Percentiles rank a stretch among this genome's conserved stretches.
Conservation (phyloP, 441 rosid species). For the Corymbia calophylla region DNA sequence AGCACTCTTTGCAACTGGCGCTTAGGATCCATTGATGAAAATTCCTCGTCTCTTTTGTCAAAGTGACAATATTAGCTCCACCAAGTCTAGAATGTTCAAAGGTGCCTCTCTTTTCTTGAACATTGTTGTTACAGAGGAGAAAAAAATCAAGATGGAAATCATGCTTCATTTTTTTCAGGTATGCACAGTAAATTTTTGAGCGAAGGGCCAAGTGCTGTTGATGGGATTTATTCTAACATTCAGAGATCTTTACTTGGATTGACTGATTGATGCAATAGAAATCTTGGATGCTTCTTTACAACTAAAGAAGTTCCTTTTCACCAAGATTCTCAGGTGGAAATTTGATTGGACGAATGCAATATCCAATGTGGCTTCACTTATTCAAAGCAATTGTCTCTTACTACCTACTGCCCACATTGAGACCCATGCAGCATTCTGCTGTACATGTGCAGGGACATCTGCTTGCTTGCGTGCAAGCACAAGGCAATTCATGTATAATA, state of each 20-base stretch:
- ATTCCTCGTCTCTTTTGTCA: constrained; percentile 8
- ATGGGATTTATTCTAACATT: neutral
- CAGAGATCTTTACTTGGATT: neutral
- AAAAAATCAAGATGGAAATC: neutral
- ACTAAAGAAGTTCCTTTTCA: neutral
- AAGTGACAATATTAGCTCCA: constrained; percentile 4
- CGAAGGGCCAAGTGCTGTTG: neutral
- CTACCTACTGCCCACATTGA: neutral
- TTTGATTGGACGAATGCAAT: neutral
- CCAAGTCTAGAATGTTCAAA: neutral
- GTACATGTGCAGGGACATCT: neutral
- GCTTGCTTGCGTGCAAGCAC: neutral
- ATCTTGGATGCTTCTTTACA: neutral
- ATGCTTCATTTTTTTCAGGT: neutral
- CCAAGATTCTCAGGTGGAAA: neutral
- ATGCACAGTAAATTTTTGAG: neutral
- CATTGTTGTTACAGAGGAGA: neutral
- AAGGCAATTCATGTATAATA: neutral
- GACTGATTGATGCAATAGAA: neutral
- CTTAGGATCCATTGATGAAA: constrained; percentile 29
- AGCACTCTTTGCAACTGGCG: constrained; percentile 42
- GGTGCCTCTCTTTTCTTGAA: neutral
- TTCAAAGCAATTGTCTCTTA: neutral
- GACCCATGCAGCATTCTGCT: neutral
- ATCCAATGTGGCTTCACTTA: neutral